Evolutionary conservation across 2,329 filamentous ascomycete genomes (phyloP).

Genomic region (Sordariomycetes sp.): DNA sequence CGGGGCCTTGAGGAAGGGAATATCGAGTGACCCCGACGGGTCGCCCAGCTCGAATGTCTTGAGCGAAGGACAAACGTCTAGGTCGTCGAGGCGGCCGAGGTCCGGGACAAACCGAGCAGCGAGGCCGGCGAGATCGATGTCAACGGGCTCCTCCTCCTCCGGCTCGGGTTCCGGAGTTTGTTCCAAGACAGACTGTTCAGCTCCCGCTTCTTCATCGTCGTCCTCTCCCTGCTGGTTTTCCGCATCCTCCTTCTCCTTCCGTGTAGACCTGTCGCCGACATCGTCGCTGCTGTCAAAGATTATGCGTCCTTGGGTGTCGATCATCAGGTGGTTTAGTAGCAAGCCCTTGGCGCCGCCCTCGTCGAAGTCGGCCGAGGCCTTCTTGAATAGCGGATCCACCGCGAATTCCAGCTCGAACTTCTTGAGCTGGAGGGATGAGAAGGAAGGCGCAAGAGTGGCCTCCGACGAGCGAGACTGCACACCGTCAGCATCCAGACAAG

Average conservation of each 20-base stretch:
- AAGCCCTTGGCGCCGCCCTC: conserved; percentile 95
- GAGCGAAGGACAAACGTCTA: conserved; percentile 89
- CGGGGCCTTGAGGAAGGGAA: conserved; percentile 81
- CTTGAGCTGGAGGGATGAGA: conserved; percentile 81
- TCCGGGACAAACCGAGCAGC: conserved; percentile 80
- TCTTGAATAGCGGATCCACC: conserved; percentile 98
- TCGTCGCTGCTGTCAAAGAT: conserved; percentile 99
- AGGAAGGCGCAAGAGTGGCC: conserved; percentile 83
- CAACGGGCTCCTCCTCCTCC: conserved; percentile 33
- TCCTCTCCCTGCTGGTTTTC: conserved; percentile 27
- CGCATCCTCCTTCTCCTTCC: conserved; percentile 21
- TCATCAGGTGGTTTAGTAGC: conserved; percentile 90
- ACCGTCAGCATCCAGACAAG: conserved; percentile 19
- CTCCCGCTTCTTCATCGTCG: conserved; percentile 18
- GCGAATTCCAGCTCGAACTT: conserved; percentile 96
- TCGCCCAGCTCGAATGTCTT: conserved; percentile 90
- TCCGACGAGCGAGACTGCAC: conserved; percentile 57
- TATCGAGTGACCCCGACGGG: conserved; percentile 72
- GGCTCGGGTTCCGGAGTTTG: conserved; percentile 25
- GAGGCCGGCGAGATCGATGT: conserved; percentile 69
- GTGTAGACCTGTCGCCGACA: conserved; percentile 35
- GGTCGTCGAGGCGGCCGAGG: conserved; percentile 62
- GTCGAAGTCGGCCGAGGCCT: conserved; percentile 95
- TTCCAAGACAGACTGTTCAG: neutral
- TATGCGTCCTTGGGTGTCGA: conserved; percentile 83